A percentile compares a stretch with the other conserved stretches of the same genome.
These are phyloP conservation scores for Halenospora varia DNA, from an alignment of 495 filamentous ascomycete genomes.

Conservation along the genomic window DNA sequence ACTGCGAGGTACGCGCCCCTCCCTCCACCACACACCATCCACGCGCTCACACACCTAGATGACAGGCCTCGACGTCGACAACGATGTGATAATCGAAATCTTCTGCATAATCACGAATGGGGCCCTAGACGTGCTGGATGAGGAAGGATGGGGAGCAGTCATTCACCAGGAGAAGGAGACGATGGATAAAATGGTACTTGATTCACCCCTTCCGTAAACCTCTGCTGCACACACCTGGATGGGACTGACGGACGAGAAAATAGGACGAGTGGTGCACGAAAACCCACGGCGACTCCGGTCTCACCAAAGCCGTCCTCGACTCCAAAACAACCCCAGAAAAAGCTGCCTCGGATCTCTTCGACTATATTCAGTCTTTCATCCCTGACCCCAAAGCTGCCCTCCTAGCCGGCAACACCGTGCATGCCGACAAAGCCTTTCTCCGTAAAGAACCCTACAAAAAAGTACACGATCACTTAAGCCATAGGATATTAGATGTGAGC, in stretches of 20 bases:
- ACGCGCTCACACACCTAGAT: constrained; percentile 52
- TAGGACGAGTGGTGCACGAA: constrained; percentile 51
- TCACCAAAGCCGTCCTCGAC: constrained; percentile 69
- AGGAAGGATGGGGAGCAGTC: constrained; percentile 71
- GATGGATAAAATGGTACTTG: constrained; percentile 64
- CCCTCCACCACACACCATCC: constrained; percentile 9
- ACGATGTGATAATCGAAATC: constrained; percentile 84
- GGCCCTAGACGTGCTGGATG: constrained; percentile 71
- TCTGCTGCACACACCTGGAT: not conserved
- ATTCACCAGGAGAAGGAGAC: constrained; percentile 69
- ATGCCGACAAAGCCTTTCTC: constrained; percentile 84
- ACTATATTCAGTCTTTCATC: constrained; percentile 70
- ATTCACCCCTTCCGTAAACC: not conserved
- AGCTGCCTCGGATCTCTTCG: constrained; percentile 69
- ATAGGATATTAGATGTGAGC: constrained; percentile 90
- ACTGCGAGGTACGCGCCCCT: constrained; percentile 67
- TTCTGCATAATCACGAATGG: constrained; percentile 89
- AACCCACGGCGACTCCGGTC: constrained; percentile 63
- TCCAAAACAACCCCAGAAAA: constrained; percentile 71
- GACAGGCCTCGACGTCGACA: constrained; percentile 80
- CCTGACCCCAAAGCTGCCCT: constrained; percentile 60
- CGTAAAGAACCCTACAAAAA: constrained; percentile 64
- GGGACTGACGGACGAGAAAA: constrained; percentile 9
- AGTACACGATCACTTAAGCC: constrained; percentile 73
- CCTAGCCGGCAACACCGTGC: constrained; percentile 88